Evolutionary conservation across 306 rosid genomes (phyloP).

Genomic region (Neltuma alba): DNA sequence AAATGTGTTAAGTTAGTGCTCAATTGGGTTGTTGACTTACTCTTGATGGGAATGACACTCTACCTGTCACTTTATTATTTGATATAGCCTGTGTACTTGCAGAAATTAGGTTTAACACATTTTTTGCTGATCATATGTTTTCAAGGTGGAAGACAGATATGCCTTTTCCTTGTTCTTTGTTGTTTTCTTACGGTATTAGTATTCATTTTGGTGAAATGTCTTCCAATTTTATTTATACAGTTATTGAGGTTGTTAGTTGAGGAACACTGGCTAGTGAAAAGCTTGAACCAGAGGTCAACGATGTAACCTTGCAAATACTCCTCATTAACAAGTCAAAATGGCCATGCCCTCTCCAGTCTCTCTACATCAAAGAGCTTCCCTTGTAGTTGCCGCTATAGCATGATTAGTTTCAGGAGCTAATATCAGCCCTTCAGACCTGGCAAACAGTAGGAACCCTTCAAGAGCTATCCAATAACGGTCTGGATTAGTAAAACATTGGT

Average conservation of each 20-base stretch:
- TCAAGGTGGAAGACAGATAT: not conserved
- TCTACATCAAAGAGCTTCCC: conserved; percentile 79
- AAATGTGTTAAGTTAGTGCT: not conserved
- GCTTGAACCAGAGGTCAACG: conserved; percentile 71
- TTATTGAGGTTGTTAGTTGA: conserved; percentile 27
- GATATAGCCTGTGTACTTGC: not conserved
- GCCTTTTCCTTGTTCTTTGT: not conserved
- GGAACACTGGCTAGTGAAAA: conserved; percentile 67
- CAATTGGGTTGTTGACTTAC: not conserved
- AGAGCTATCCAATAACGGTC: conserved; percentile 88
- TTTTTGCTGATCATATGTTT: too few relatives aligned
- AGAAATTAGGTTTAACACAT: not conserved
- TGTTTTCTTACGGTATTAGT: not conserved
- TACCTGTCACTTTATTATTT: not conserved
- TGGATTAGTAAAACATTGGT: conserved; percentile 91
- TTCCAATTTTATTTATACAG: conserved; percentile 15
- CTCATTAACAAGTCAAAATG: conserved; percentile 88
- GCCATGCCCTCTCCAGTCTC: conserved; percentile 87
- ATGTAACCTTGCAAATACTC: conserved; percentile 81
- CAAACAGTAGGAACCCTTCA: too few relatives aligned
- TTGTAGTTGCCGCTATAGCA: conserved; percentile 55
- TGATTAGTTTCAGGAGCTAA: conserved; percentile 90
- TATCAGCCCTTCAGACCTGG: conserved; percentile 86
- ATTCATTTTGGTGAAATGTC: conserved; percentile 29
- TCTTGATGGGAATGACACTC: not conserved